Base-by-base conservation (phyloP, 345 rosid species). In the Kernera saxatilis region DNA sequence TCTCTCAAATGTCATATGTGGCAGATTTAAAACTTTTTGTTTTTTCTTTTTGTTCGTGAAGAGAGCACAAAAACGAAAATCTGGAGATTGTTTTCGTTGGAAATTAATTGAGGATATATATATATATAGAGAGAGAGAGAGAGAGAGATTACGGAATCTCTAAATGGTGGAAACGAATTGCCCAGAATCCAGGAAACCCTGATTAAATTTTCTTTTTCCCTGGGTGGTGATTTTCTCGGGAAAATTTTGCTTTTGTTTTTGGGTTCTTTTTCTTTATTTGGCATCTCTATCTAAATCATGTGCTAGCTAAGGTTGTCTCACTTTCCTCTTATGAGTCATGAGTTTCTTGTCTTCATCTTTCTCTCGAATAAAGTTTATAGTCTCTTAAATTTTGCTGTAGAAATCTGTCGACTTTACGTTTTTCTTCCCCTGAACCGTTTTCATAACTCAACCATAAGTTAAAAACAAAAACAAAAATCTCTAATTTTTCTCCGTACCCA, bases 111-210 rank as follows among this genome's bases (percentile, higher is more conserved):
- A 65, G 41, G 59, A 72, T 48, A 77, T 60, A 70, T 54, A 72
- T 48, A 77, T 60, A 70, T 54, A 45, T 5, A 23, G 26, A 55
- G 48, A 59, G 14, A 60, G 52, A 50, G 18, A 50, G 56, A 55
- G 27, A 48, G 40, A 76, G 56, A 68, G 63, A 45, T 11, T 21
- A 56, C 17, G 46, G 35, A 25, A 67, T 39, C 77, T 75, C 62
- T 76, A 44, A 74, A 82, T 82, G 85, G 85, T 65, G 71, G 59
- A 73, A 58, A 82, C 81, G 36, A 69, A 65, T 87, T 82, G 58
- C 88, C 83, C 78, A 63, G 23, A 71, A 54, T 81, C 80, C 46
- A 79, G 83, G 92, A 75, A 79, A 82, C 26, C 13, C 58, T 46
- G 58, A 73, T 46, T 45, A 39, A 52, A 14, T 1, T 51, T 41